Conservation (phyloP, 2,329 filamentous ascomycete genomes). For the Canariomyces notabilis region DNA sequence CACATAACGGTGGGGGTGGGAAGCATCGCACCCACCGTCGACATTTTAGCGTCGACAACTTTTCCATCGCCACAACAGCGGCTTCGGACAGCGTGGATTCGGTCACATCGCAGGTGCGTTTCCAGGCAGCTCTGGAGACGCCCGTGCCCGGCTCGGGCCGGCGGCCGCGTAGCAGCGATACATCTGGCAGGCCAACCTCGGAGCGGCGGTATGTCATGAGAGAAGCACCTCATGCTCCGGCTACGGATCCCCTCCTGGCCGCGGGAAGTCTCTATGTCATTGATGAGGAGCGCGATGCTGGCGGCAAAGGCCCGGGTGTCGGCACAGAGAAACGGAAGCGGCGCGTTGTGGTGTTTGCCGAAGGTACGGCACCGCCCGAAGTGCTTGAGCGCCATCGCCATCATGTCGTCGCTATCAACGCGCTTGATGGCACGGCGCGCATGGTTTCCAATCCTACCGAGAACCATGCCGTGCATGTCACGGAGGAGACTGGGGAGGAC, state of each 20-base stretch:
- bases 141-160: background rate
- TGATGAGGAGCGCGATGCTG: constrained; percentile 18
- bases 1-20: background rate
- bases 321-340: constrained; percentile 16
- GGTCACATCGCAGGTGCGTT: constrained; percentile 19
- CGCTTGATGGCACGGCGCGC: constrained; percentile 20
- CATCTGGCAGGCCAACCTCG: constrained; percentile 2
- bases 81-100: constrained; percentile 17
- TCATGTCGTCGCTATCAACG: constrained; percentile 24
- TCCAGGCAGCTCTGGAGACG: constrained; percentile 23
- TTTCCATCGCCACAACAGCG: constrained; percentile 21
- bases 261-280: constrained; percentile 24
- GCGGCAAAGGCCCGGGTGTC: constrained; percentile 1
- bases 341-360: constrained; percentile 25
- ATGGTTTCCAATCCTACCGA: constrained; percentile 14
- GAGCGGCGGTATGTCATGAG: constrained; percentile 25
- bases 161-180: constrained; percentile 4
- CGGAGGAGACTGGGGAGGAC: constrained; percentile 15
- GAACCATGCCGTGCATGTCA: constrained; percentile 20
- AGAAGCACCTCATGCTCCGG: constrained; percentile 22
- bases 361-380: constrained; percentile 21
- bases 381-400: constrained; percentile 21
- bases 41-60: constrained; percentile 26
- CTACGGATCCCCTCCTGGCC: constrained; percentile 24
- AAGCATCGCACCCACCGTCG: constrained; percentile 18